Base-by-base conservation (phyloP, 345 rosid genomes). In the Melastoma malabathricum region DNA sequence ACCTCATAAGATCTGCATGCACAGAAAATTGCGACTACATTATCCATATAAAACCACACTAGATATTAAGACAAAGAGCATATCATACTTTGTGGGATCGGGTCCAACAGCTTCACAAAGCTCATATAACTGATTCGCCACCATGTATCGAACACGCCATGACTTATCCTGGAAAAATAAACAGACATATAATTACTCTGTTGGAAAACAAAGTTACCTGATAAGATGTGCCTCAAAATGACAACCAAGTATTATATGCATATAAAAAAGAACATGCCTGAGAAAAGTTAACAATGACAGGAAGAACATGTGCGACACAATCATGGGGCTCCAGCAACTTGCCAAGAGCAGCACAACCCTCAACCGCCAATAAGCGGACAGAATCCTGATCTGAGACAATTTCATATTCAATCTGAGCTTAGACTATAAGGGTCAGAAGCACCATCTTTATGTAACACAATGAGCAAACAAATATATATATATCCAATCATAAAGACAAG, bases 141-240 rank as follows among this genome's bases (percentile, higher is more conserved):
- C 96, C 89, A 82, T 78, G 72, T 90, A 84, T 20, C 98, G 92
- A 47, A 90, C 96, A 64, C 98, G 96, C 98, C 96, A 90, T 34
- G 96, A 90, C 71, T 90, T 90, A 57, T 90, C 98, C 96, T 90
- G 81, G 25, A 22, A 22, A 22, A 22, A 46, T 43, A 46, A 44
- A 25, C 22, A 62, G 41, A 38, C 10, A 43, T 43, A 41, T 20
- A 34, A 51, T 15, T 34, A 34, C 12, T 34, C 41, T 9, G 12
- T 34, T 34, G 41, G 4, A 4, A 22, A 22, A 22, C 25, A 22
- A 31, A 31, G 38, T 34, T 34, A 34, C 41, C 12, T 34, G 41
- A 12, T 0, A 7, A 34, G 12, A 34, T 34, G 12, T 12, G 2
- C 41, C 41, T 34, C 41, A 8, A 6, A 15, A 51, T 14, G 13